A percentile compares a stretch with the other conserved stretches of the same genome.
These are phyloP conservation scores for Phlegmacium glaucopus DNA, from an alignment of 768 basidiomycete genomes.

Conservation along the genomic window DNA sequence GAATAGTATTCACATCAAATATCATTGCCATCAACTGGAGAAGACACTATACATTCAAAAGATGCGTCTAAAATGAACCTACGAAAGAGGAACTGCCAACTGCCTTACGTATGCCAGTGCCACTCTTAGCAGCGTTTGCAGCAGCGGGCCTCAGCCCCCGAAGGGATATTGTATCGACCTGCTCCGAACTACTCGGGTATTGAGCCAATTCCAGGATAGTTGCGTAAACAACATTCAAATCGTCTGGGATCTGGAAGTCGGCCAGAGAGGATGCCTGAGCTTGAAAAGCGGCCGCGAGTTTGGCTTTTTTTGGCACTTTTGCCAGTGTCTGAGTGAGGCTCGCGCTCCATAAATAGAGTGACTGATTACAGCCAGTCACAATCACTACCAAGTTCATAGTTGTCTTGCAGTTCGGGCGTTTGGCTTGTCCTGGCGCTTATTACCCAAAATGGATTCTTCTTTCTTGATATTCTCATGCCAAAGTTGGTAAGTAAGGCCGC, in stretches of 20 bases:
- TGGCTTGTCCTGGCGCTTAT: no score
- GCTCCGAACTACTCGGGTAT: conserved; percentile 26
- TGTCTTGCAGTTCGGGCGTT: no score
- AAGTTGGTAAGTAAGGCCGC: no score
- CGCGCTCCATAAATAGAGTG: no score
- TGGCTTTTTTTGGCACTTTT: conserved; percentile 33
- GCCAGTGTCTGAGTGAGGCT: conserved; percentile 34
- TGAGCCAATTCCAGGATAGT: conserved; percentile 29
- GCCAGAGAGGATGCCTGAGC: conserved; percentile 30
- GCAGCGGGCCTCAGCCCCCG: conserved; percentile 39
- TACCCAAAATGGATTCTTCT: no score
- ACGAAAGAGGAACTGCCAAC: conserved; percentile 26
- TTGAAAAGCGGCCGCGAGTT: conserved; percentile 19
- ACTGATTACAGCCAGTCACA: no score
- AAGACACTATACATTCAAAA: not conserved
- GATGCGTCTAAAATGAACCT: conserved; percentile 2
- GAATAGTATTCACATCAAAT: no score
- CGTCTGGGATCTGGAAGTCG: no score
- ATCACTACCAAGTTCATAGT: no score
- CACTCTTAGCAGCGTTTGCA: conserved; percentile 44
- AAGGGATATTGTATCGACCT: conserved; percentile 30
- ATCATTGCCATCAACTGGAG: no score
- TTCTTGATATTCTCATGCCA: no score
- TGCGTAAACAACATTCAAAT: conserved; percentile 9
- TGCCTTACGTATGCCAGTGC: conserved; percentile 54